A percentile compares a stretch with the other conserved stretches of the same genome.
phyloP scores from a whole-genome alignment of 1,284 basidiomycete genomes.

The Mixia osmundae region DNA sequence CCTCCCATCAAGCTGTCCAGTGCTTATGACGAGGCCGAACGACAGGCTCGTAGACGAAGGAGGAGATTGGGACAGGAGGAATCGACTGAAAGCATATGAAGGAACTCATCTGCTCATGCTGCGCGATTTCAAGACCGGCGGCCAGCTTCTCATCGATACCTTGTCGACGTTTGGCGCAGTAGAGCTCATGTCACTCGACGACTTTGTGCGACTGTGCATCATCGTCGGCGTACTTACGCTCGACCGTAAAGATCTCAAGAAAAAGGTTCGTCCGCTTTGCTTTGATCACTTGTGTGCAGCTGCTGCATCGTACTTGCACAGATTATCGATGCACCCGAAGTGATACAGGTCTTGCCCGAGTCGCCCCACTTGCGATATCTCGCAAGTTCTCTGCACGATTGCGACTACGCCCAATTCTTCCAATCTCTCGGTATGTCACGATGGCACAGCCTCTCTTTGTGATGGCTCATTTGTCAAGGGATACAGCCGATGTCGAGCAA shows the following conservation, averaged over 20 bases:
- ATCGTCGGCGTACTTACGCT: slow-evolving; percentile 55
- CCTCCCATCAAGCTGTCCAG: neutral
- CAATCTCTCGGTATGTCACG: slow-evolving; percentile 41
- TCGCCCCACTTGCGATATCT: slow-evolving; percentile 28
- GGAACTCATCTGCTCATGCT: slow-evolving; percentile 67
- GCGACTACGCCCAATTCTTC: slow-evolving; percentile 88
- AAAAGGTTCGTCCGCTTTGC: slow-evolving; percentile 37
- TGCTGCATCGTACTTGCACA: slow-evolving; percentile 9
- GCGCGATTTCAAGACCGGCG: slow-evolving; percentile 35
- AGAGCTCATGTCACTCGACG: slow-evolving; percentile 69
- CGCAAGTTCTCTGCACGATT: slow-evolving; percentile 49
- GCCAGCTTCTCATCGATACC: slow-evolving; percentile 65
- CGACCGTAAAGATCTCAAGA: slow-evolving; percentile 68
- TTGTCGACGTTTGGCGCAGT: slow-evolving; percentile 83
- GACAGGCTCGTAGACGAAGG: slow-evolving; percentile 72
- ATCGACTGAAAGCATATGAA: slow-evolving; percentile 85
- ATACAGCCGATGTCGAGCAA: slow-evolving; percentile 59
- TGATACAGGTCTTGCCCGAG: slow-evolving; percentile 26
- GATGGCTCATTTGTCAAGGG: neutral
- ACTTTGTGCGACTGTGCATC: slow-evolving; percentile 71
- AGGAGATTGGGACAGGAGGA: slow-evolving; percentile 93
- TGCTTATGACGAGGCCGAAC: neutral
- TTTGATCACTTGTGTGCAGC: slow-evolving; percentile 30
- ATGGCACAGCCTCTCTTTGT: slow-evolving; percentile 1
- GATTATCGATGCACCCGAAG: slow-evolving; percentile 32